Evolutionary conservation across 1,284 basidiomycete genomes (phyloP).

Genomic region (Retiboletus flavoniger): DNA sequence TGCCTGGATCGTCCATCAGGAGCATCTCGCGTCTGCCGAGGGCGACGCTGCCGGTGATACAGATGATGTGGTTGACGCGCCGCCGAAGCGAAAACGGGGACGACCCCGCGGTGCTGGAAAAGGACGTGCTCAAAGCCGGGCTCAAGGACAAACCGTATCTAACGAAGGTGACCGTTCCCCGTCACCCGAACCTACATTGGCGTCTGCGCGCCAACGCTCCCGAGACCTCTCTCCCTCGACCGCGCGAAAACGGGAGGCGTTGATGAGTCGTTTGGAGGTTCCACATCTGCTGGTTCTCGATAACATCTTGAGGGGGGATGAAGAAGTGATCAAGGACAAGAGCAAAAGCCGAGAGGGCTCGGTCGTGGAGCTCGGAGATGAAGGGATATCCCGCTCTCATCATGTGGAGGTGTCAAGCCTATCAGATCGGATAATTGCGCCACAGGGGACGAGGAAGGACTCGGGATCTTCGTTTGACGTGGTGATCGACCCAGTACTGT

Average conservation of each 20-base stretch:
- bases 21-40: conserved; percentile 30
- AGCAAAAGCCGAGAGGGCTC: conserved; percentile 14
- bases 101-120: conserved; percentile 10
- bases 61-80: neutral
- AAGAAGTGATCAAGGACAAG: conserved; percentile 5
- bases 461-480: neutral
- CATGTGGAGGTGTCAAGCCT: neutral
- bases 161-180: neutral
- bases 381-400: neutral
- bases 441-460: neutral
- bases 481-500: conserved; percentile 24
- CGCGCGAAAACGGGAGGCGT: conserved; percentile 29
- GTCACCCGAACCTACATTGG: neutral
- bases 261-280: conserved; percentile 38
- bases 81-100: conserved; percentile 17
- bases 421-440: neutral
- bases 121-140: conserved; percentile 6
- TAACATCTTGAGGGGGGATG: conserved; percentile 38
- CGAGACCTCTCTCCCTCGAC: neutral
- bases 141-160: neutral
- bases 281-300: conserved; percentile 48
- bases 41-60: conserved; percentile 2
- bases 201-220: neutral
- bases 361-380: conserved; percentile 5
- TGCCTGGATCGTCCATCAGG: conserved; percentile 34